Evolutionary conservation across 345 rosid species (phyloP).

Genomic region (Murraya koenigii): DNA sequence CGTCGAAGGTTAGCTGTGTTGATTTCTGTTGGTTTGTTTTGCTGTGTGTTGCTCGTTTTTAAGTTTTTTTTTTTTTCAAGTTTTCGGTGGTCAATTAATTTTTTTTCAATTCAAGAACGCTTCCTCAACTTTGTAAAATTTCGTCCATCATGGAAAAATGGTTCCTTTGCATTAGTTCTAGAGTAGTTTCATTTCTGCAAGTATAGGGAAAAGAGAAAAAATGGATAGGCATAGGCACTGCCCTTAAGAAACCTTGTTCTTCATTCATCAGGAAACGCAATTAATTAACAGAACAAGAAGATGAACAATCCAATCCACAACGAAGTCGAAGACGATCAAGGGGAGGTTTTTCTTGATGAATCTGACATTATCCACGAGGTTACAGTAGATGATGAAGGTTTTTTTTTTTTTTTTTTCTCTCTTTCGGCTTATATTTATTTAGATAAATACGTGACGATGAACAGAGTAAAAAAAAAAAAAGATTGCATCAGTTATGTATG

Average conservation of each 20-base stretch:
- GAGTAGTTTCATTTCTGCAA: too few species aligned
- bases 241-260: background rate
- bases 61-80: too few species aligned
- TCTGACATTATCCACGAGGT: slow-evolving; percentile 69
- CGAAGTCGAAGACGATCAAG: slow-evolving; percentile 55
- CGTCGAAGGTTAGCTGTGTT: too few species aligned
- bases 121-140: too few species aligned
- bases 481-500: background rate
- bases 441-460: background rate
- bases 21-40: too few species aligned
- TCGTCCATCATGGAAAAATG: too few species aligned
- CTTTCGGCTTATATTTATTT: background rate
- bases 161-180: too few species aligned
- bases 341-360: slow-evolving; percentile 69
- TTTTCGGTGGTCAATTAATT: too few species aligned
- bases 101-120: too few species aligned
- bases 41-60: too few species aligned
- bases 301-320: slow-evolving; percentile 32
- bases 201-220: too few species aligned
- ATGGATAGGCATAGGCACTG: background rate
- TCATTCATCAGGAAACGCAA: background rate
- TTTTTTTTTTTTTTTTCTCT: slow-evolving; percentile 14
- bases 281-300: background rate
- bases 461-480: too few species aligned
- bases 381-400: slow-evolving; percentile 79